Percentiles rank a stretch among this genome's conserved stretches.
Conservation (phyloP, 768 basidiomycete species). For the Udeniomyces megalosporus region DNA sequence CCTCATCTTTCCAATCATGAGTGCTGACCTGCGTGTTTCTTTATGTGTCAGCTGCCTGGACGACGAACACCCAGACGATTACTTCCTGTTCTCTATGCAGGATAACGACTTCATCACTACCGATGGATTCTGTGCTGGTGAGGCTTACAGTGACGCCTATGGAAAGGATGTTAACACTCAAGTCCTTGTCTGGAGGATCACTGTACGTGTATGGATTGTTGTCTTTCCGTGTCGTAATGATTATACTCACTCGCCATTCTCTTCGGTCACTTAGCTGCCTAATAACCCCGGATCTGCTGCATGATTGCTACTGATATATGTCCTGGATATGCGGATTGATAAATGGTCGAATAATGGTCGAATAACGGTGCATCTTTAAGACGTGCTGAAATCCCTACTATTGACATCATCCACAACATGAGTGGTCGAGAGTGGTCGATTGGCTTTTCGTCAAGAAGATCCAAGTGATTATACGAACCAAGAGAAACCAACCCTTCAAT, state of each 20-base stretch:
- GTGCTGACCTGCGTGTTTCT: no score
- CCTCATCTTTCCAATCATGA: no score
- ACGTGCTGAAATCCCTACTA: no score
- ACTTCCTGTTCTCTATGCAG: constrained; percentile 48
- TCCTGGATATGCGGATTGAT: no score
- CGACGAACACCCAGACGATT: constrained; percentile 43
- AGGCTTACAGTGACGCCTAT: constrained; percentile 36
- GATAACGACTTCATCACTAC: constrained; percentile 51
- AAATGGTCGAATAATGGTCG: no score
- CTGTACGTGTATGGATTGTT: constrained; percentile 18
- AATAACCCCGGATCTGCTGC: background rate
- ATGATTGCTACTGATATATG: no score
- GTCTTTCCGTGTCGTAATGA: background rate
- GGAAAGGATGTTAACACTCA: constrained; percentile 43
- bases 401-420: no score
- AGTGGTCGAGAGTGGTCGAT: no score
- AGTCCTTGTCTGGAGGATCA: constrained; percentile 46
- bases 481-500: no score
- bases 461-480: no score
- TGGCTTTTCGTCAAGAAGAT: no score
- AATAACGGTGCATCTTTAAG: no score
- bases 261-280: background rate
- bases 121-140: constrained; percentile 39
- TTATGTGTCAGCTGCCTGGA: constrained; percentile 32
- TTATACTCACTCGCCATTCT: background rate